These are phyloP conservation scores for Alopecurus myosuroides DNA, from an alignment of 176 grass and related monocot species.

Conservation along the genomic window DNA sequence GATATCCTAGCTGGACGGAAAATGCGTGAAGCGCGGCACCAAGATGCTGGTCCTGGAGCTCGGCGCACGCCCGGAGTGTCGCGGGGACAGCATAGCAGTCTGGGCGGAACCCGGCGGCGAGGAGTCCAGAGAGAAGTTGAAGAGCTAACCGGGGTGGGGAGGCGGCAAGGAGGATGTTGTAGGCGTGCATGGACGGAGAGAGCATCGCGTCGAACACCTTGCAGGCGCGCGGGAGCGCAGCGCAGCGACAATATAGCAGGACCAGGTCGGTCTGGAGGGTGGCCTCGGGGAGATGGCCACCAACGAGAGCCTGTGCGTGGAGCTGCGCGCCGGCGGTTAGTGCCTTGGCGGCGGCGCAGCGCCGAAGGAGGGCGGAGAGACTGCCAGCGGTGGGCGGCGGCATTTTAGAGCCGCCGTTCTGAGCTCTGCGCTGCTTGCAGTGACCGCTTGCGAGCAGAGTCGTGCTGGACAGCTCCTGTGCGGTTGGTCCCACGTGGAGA, in stretches of 20 bases:
- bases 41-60: conserved; percentile 7
- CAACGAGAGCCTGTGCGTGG: conserved; percentile 28
- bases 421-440: neutral
- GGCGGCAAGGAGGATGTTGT: conserved; percentile 49
- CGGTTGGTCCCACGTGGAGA: no score
- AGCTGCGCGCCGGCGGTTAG: neutral
- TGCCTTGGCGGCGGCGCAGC: neutral
- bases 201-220: conserved; percentile 39
- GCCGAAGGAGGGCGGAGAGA: conserved; percentile 33
- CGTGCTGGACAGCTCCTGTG: neutral
- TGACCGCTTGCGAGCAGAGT: neutral
- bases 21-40: conserved; percentile 33
- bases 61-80: conserved; percentile 27
- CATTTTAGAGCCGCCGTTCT: neutral
- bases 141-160: conserved; percentile 10
- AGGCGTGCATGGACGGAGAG: conserved; percentile 38
- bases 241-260: conserved; percentile 31
- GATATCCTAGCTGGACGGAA: conserved; percentile 15
- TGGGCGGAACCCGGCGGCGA: conserved; percentile 18
- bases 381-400: neutral
- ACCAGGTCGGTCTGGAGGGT: conserved; percentile 50
- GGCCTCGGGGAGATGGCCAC: conserved; percentile 20
- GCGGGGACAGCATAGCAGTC: conserved; percentile 51
- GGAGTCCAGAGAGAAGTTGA: conserved; percentile 19
- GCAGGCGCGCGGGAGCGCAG: neutral